A percentile compares a stretch with the other conserved stretches of the same genome.
Conservation (phyloP, 345 rosid genomes). For the Cardamine resedifolia region DNA sequence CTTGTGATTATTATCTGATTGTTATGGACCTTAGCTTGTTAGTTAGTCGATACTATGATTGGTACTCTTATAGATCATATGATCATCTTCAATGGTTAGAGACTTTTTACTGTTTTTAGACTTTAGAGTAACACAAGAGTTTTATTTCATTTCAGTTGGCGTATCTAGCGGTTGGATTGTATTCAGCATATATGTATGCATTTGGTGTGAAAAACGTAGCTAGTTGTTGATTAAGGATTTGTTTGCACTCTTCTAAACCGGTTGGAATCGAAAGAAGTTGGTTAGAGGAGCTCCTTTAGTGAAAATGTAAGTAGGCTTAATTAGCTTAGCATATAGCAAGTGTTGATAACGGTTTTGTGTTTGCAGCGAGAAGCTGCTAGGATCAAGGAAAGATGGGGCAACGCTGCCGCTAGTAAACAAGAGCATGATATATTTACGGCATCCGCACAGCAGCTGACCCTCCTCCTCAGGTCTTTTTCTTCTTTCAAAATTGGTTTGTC, state of each 20-base stretch:
- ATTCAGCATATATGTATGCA: neutral
- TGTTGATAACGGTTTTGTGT: neutral
- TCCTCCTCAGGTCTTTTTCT: neutral
- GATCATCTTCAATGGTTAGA: neutral
- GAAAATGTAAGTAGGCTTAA: neutral
- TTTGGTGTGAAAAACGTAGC: neutral
- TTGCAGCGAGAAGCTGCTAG: constrained; percentile 71
- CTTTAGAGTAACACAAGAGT: neutral
- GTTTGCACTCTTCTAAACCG: neutral
- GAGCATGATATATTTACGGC: constrained; percentile 59
- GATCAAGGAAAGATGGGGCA: constrained; percentile 72
- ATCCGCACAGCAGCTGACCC: constrained; percentile 4
- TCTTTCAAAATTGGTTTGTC: neutral
- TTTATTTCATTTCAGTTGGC: no score
- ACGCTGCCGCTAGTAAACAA: constrained; percentile 73
- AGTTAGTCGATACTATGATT: neutral
- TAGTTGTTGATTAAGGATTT: neutral
- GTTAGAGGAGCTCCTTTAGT: neutral
- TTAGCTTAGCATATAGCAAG: neutral
- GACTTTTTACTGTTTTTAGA: neutral
- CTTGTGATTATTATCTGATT: neutral
- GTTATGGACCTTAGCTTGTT: neutral
- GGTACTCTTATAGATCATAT: neutral
- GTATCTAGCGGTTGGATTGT: neutral
- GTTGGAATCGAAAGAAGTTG: neutral